Base-by-base conservation (phyloP, 208 protist species). In the Wallacemonas sp. region DNA sequence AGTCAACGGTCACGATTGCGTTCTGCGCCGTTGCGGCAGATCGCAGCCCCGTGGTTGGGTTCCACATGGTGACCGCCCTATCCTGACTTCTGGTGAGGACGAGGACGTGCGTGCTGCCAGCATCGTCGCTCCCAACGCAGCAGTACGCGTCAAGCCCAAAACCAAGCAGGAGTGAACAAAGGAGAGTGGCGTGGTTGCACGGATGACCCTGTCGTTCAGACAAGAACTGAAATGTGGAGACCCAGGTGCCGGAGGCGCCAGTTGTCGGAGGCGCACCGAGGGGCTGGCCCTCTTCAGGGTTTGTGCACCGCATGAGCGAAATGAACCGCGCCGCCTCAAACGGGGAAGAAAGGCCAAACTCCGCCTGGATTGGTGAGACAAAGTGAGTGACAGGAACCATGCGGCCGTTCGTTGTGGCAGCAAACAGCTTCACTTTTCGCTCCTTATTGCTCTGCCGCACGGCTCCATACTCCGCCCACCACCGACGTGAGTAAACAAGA, bases 121-220 rank as follows among this genome's bases (percentile, higher is more conserved):
- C 67, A 16, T 55, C 52, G 32, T 77, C 41, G 1, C 58, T 57
- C 33, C 95, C 95, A 14, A 92, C 71, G 23, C 76, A 80, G 64
- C 92, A 95, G 65, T 87, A 98, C 0, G 92, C 88, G 62, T 97
- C 91, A 5, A 98, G 64, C 12, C 91, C 91, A 62, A 97, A 97
- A 1, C 95, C 95, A 0, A 98, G 80, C 0, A 98, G 65, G 11
- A 98, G 74, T 1, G 89, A 97, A 70, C 93, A 97, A 9, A 98
- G 74, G 36, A 98, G 76, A 2, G 81, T 72, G 9, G 88, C 79
- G 54, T 97, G 95, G 58, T 98, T 95, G 68, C 87, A 90, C 32
- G 72, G 47, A 21, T 88, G 75, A 0, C 95, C 95, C 52, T 90
- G 86, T 23, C 81, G 72, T 58, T 97, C 85, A n/a, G 76, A 91